Evolutionary conservation across 2,329 filamentous ascomycete genomes (phyloP).

Genomic region (Arthrobotrys pseudoclavata): DNA sequence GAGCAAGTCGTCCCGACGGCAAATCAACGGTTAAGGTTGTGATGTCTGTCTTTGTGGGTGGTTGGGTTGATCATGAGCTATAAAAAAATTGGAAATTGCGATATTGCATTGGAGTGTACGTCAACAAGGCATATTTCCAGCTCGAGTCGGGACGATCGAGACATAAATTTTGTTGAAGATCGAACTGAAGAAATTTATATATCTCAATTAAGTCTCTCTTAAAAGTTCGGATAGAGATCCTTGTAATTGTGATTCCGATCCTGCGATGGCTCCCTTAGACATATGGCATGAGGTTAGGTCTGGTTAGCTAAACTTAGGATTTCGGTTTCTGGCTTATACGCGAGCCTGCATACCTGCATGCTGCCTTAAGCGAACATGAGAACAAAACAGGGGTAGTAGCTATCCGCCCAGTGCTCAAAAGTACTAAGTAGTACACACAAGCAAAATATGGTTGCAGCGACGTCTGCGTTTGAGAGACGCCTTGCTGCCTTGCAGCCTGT

Average conservation of each 20-base stretch:
- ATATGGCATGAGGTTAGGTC: background rate
- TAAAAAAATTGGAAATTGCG: background rate
- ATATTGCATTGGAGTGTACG: slow-evolving; percentile 13
- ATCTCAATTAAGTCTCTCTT: background rate
- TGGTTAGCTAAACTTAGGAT: slow-evolving; percentile 42
- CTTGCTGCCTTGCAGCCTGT: slow-evolving; percentile 35
- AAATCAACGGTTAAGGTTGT: slow-evolving; percentile 11
- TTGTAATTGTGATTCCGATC: slow-evolving; percentile 32
- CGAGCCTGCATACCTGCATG: slow-evolving; percentile 47
- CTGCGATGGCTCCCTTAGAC: slow-evolving; percentile 21
- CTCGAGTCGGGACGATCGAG: background rate
- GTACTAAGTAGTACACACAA: too few relatives aligned
- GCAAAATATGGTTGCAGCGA: too few relatives aligned
- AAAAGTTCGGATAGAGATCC: slow-evolving; percentile 9
- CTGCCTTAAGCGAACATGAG: slow-evolving; percentile 29
- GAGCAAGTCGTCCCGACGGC: slow-evolving; percentile 23
- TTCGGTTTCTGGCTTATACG: slow-evolving; percentile 42
- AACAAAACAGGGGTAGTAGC: slow-evolving; percentile 20
- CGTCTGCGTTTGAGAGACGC: slow-evolving; percentile 19
- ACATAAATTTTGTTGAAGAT: background rate
- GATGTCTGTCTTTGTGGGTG: background rate
- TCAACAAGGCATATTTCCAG: slow-evolving; percentile 53
- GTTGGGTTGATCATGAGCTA: slow-evolving; percentile 6
- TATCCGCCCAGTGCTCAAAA: background rate
- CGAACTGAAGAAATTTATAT: too few relatives aligned